phyloP scores from a whole-genome alignment of 805 yeast species.

The Suhomyces kilbournensis region DNA sequence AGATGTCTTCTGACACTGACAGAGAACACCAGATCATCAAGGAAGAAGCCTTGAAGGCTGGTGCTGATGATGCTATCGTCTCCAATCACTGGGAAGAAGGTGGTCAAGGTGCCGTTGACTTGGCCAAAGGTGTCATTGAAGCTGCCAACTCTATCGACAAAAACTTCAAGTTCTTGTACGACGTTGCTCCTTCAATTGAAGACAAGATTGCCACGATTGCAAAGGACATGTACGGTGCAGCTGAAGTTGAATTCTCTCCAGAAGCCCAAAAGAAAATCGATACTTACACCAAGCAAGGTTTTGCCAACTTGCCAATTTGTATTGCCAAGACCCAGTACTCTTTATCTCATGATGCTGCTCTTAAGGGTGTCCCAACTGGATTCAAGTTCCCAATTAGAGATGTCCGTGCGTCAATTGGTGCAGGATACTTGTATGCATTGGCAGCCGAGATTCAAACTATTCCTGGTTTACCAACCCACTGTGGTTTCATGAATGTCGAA shows the following conservation, averaged over 20 bases:
- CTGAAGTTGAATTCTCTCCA: constrained; percentile 74
- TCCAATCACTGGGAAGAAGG: constrained; percentile 88
- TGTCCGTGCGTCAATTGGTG: constrained; percentile 92
- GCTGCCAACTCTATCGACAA: constrained; percentile 51
- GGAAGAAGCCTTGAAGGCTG: constrained; percentile 68
- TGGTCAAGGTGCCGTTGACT: constrained; percentile 73
- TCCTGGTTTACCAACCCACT: constrained; percentile 94
- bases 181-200: constrained; percentile 57
- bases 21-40: constrained; percentile 67
- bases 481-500: constrained; percentile 97
- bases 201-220: constrained; percentile 67
- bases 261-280: constrained; percentile 80
- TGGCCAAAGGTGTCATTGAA: constrained; percentile 67
- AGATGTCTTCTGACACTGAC: constrained; percentile 69
- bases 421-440: constrained; percentile 92
- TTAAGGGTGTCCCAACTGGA: constrained; percentile 94
- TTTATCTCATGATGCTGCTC: constrained; percentile 85
- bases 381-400: constrained; percentile 93
- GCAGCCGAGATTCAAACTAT: constrained; percentile 97
- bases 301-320: constrained; percentile 87
- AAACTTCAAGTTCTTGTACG: constrained; percentile 55
- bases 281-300: constrained; percentile 81
- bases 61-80: constrained; percentile 75
- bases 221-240: constrained; percentile 80
- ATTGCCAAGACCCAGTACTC: constrained; percentile 98